Conservation (phyloP, 225 moss, liverwort and hornwort species). For the Thuidium tamariscinum region DNA sequence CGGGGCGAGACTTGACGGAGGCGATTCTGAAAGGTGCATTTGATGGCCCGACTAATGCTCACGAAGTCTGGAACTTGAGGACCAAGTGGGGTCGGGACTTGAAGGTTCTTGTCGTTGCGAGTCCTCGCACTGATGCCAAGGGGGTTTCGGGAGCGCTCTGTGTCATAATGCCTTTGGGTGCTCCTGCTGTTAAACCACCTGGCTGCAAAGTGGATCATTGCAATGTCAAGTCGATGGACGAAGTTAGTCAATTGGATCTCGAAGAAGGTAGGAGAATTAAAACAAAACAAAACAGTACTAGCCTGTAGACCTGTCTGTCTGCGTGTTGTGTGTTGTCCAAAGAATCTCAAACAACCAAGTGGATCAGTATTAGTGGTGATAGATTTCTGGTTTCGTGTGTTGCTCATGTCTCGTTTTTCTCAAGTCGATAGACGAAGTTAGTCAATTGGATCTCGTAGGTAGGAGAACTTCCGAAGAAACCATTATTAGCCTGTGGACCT, state of each 20-base stretch:
- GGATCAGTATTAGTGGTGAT: background rate
- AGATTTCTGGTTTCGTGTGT: background rate
- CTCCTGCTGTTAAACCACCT: background rate
- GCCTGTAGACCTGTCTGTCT: background rate
- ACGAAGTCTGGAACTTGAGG: conserved; percentile 34
- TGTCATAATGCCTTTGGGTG: conserved; percentile 21
- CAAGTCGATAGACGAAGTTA: background rate
- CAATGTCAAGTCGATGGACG: conserved; percentile 15
- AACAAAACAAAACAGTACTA: background rate
- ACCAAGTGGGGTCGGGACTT: conserved; percentile 35
- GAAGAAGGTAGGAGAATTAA: conserved; percentile 6
- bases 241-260: conserved; percentile 2
- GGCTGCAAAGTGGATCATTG: conserved; percentile 9
- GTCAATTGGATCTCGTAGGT: background rate
- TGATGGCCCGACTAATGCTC: conserved; percentile 9
- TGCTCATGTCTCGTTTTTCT: background rate
- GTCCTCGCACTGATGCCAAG: conserved; percentile 18
- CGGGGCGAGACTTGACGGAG: background rate
- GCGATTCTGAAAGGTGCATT: conserved; percentile 20
- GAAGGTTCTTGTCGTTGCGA: conserved; percentile 19
- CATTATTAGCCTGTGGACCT: background rate
- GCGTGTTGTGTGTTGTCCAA: background rate
- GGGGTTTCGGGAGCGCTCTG: conserved; percentile 23
- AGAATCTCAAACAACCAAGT: background rate
- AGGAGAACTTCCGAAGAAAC: background rate